Conservation (phyloP, 2,329 filamentous ascomycete genomes). For the Neophaeococcomyces aloes region DNA sequence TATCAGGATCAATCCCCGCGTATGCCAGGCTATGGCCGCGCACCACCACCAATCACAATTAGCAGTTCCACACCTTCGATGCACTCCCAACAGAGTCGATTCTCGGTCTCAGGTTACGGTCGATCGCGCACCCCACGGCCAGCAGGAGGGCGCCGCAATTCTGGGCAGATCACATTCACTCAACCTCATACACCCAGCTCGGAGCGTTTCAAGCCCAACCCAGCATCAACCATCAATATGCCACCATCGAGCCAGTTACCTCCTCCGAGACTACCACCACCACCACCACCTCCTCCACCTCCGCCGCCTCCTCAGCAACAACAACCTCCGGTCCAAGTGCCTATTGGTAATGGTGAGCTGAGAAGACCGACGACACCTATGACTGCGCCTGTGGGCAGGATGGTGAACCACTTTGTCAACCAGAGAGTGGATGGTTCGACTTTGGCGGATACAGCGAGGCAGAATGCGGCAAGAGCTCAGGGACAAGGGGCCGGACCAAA, state of each 20-base stretch:
- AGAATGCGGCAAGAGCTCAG: conserved; percentile 16
- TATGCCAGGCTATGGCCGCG: background rate
- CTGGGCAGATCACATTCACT: conserved; percentile 5
- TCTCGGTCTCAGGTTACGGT: background rate
- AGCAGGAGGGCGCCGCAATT: background rate
- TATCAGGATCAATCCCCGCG: background rate
- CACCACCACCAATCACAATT: background rate
- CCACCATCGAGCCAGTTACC: conserved; percentile 6
- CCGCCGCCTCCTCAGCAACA: background rate
- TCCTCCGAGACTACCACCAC: conserved; percentile 9
- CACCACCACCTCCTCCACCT: background rate
- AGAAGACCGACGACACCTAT: background rate
- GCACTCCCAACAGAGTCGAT: conserved; percentile 1
- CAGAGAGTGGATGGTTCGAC: background rate
- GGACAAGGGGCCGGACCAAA: conserved; percentile 12
- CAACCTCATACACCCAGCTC: conserved; percentile 1
- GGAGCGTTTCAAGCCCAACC: conserved; percentile 2
- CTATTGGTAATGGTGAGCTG: too few species aligned
- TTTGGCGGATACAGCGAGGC: conserved; percentile 14
- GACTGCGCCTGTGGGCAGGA: conserved; percentile 19
- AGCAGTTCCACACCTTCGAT: background rate
- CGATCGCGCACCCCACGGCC: background rate
- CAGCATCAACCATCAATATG: conserved; percentile 2
- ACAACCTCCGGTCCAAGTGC: too few species aligned
- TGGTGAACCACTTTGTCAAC: conserved; percentile 35